Evolutionary conservation across 352 stramenopile species (phyloP), one percentile per base, ranked within the genome.

Genomic region (Pythium aristosporum): DNA sequence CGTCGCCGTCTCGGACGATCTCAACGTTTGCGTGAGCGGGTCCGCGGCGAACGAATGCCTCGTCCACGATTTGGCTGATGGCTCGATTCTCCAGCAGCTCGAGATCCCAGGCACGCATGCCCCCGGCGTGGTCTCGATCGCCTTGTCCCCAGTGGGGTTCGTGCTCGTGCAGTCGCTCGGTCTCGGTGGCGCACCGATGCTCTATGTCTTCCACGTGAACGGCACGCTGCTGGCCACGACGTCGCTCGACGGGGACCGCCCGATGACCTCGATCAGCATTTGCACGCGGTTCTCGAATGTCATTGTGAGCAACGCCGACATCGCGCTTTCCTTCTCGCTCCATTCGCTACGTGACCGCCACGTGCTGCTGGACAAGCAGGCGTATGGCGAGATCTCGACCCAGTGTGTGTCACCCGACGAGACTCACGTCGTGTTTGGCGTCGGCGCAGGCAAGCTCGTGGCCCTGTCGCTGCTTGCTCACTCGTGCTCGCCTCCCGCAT

Each of bases 121-220:
- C 4, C 82, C 80, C 13, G 79, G 77, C 1, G 61, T 90, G 10
- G 72, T 80, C 54, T 83, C 76, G 2, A 57, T 94, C 25, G 79
- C 74, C 7, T 63, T 96, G 8, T 94, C 85, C 1, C 74, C 62
- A 21, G 73, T 93, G 10, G 87, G 87, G 18, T 80, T 85, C 32
- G 67, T 96, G 15, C 58, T 91, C 18, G 70, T 89, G n/a, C 82
- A 92, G 55, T 94, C 86, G 3, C 64, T 92, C 39, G 77, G 80
- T 32, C 82, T 75, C 2, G 82, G 75, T 18, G 32, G 25, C 25
- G 25, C 42, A 28, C 71, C 84, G 0, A 76, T 75, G 66, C 63
- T 94, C 30, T 85, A 88, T 65, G 79, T 75, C 2, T 96, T 89
- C 58, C 84, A 92, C 56, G 67, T 92, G 47, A 90, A 96, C 58